These are phyloP conservation scores for Pestalotiopsis sp. DNA, from an alignment of 2,329 filamentous ascomycete genomes.

Conservation along the genomic window DNA sequence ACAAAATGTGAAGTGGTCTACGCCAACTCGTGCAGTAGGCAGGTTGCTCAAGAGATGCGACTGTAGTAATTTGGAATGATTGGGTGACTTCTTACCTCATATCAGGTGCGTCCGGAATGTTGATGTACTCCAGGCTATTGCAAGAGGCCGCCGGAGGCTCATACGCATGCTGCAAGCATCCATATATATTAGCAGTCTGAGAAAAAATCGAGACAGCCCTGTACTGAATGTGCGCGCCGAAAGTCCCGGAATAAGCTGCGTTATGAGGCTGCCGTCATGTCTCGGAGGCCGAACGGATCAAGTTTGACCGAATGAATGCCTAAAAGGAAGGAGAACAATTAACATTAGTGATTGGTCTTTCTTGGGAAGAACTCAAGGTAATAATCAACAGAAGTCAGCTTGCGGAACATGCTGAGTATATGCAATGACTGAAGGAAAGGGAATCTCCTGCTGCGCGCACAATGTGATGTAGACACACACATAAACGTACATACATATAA, in stretches of 20 bases:
- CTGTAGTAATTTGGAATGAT: neutral
- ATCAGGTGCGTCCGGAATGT: slow-evolving; percentile 52
- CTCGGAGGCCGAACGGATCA: neutral
- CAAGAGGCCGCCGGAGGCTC: slow-evolving; percentile 52
- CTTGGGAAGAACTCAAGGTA: neutral
- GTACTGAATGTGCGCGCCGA: neutral
- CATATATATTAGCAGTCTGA: slow-evolving; percentile 31
- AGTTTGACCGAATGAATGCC: neutral
- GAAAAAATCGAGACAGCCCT: slow-evolving; percentile 21
- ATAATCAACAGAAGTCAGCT: neutral
- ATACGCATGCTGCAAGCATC: slow-evolving; percentile 49
- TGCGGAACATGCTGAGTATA: neutral
- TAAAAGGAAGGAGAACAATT: neutral
- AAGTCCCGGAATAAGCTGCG: neutral
- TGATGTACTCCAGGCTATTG: slow-evolving; percentile 55
- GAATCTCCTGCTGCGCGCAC: neutral
- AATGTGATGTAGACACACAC: neutral
- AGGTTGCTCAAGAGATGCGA: neutral
- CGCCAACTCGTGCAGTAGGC: neutral
- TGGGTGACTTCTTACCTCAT: slow-evolving; percentile 50
- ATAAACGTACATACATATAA: neutral
- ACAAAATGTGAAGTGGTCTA: neutral
- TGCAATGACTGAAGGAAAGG: neutral
- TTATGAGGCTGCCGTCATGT: slow-evolving; percentile 12
- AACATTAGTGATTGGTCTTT: neutral